These are phyloP conservation scores for Aspergillus avenaceus DNA, from an alignment of 495 filamentous ascomycete species.

Conservation along the genomic window DNA sequence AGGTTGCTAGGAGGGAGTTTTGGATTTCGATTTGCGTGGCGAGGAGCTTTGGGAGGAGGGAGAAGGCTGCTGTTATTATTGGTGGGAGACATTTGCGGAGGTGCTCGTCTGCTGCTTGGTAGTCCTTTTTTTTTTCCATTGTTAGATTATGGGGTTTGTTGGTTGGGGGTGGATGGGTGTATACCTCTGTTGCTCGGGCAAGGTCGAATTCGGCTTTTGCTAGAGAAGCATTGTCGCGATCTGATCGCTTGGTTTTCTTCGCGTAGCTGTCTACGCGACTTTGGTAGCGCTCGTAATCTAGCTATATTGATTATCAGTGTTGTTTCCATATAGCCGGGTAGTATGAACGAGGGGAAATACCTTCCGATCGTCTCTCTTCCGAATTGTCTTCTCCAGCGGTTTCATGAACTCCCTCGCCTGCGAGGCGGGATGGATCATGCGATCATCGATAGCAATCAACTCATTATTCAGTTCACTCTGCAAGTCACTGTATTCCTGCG, in stretches of 20 bases:
- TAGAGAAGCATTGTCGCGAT: constrained; percentile 73
- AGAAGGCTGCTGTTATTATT: constrained; percentile 68
- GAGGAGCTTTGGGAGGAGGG: constrained; percentile 74
- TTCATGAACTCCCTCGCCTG: constrained; percentile 67
- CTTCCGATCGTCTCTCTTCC: constrained; percentile 86
- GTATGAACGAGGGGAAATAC: too few species aligned
- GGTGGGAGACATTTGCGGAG: constrained; percentile 71
- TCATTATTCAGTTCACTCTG: constrained; percentile 73
- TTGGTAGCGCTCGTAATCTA: constrained; percentile 83
- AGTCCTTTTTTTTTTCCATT: constrained; percentile 52
- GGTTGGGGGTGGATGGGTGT: constrained; percentile 1
- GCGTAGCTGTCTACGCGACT: constrained; percentile 65
- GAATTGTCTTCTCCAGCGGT: constrained; percentile 85
- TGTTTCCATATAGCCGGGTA: too few species aligned
- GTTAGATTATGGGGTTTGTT: neutral
- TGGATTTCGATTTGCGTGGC: constrained; percentile 74
- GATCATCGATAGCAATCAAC: constrained; percentile 64
- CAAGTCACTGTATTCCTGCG: constrained; percentile 68
- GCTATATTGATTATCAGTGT: constrained; percentile 23
- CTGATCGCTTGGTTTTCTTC: constrained; percentile 67
- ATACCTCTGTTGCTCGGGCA: constrained; percentile 60
- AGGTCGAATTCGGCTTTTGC: constrained; percentile 79
- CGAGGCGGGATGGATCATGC: constrained; percentile 67
- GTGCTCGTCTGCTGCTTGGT: constrained; percentile 76
- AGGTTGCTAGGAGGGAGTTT: constrained; percentile 75